Evolutionary conservation across 2,329 filamentous ascomycete species (phyloP), one percentile per base, ranked within the genome.

Genomic region (Venturia nashicola): DNA sequence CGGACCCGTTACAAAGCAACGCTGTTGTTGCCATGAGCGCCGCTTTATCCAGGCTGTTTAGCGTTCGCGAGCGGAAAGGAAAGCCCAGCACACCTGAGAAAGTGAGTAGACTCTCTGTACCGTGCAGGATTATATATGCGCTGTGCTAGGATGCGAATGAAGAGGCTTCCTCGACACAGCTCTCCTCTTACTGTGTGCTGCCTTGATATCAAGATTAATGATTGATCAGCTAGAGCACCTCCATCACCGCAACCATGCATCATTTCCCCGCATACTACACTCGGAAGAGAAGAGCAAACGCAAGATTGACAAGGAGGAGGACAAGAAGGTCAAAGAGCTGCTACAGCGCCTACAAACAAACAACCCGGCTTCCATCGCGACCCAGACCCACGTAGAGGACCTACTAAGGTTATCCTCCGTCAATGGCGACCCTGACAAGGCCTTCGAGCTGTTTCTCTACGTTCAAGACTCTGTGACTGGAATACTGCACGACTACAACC

Each of bases 391-490:
- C 62, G 79, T 83, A 48, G 76, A 78, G 64, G 85, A 86, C 76
- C 83, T 83, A 1, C 75, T 89, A 32, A 76, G 80, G 59, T 85
- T 84, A 18, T 79, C 82, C 46, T 86, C 86, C 71, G 84, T 87
- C 40, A 80, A 84, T 34, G 86, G 88, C 61, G 86, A 96, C 72
- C 76, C 84, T 23, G 86, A 90, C 61, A 87, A 86, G 70, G 88
- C 92, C 3, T 85, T 89, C 69, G 85, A 91, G 62, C 80, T 97
- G 66, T 80, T 97, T 60, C 76, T 88, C 51, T 79, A 97, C 32
- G 85, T 95, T 67, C 86, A 93, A 70, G 86, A 92, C 69, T 90
- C 93, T 0, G 86, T 90, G 46, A 84, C 90, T 39, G 92, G 93
- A 18, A 84, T 90, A 48, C 83, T 97, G 67, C 81, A 86, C 67